Evolutionary conservation across 2,329 filamentous ascomycete genomes (phyloP).

Genomic region (Leptographium radiaticola): DNA sequence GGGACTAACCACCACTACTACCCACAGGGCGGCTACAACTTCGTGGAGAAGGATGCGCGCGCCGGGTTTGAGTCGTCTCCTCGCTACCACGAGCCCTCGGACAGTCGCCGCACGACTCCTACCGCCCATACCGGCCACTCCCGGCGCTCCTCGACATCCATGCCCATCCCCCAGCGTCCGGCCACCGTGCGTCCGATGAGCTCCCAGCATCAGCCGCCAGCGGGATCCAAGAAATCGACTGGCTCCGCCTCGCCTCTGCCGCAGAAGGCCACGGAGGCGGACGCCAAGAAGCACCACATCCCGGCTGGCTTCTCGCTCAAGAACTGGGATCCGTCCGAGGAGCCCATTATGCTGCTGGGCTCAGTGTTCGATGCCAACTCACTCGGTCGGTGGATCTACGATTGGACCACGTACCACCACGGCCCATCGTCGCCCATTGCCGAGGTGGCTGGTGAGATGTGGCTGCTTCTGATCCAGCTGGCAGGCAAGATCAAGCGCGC

Average conservation of each 20-base stretch:
- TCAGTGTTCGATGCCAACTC: constrained; percentile 97
- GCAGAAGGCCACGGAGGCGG: constrained; percentile 42
- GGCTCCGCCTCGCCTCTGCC: constrained; percentile 17
- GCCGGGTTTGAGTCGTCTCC: constrained; percentile 28
- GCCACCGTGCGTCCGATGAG: constrained; percentile 36
- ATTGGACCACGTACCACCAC: constrained; percentile 93
- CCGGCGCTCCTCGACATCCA: constrained; percentile 10
- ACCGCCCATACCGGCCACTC: constrained; percentile 27
- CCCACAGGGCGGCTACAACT: constrained; percentile 32
- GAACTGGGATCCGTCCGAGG: constrained; percentile 94
- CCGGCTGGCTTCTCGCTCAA: constrained; percentile 87
- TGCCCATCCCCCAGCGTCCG: constrained; percentile 32
- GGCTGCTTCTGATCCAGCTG: constrained; percentile 87
- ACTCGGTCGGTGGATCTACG: constrained; percentile 97
- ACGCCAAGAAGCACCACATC: constrained; percentile 57
- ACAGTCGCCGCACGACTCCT: constrained; percentile 20
- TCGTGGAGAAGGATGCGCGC: constrained; percentile 21
- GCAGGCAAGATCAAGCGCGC: constrained; percentile 88
- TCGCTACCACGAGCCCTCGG: constrained; percentile 21
- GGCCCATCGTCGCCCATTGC: constrained; percentile 71
- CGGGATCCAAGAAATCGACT: constrained; percentile 3
- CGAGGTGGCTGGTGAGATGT: constrained; percentile 86
- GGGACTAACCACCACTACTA: constrained; percentile 46
- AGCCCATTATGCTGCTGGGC: constrained; percentile 85
- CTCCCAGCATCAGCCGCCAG: constrained; percentile 24